These are phyloP conservation scores for Tylopilus subfusipes DNA, from an alignment of 768 basidiomycete species.

Conservation along the genomic window DNA sequence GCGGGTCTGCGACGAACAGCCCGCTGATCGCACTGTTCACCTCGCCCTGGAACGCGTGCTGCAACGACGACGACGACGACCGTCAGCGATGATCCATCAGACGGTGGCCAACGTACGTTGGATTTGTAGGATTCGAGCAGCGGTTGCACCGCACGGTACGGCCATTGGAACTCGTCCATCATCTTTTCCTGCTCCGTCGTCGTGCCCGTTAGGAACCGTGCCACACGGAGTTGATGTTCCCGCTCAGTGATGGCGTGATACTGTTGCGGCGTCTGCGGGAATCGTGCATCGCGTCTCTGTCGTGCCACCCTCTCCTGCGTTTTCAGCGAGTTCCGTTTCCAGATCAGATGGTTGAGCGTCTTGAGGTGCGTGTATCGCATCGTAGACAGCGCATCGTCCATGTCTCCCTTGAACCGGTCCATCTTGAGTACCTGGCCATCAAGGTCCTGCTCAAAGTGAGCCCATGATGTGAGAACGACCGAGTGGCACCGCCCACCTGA, in stretches of 20 bases:
- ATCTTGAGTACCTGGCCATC: slow-evolving; percentile 15
- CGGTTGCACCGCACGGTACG: slow-evolving; percentile 44
- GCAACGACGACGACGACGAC: too few relatives aligned
- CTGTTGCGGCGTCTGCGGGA: slow-evolving; percentile 29
- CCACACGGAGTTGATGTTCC: slow-evolving; percentile 48
- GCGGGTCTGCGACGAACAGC: slow-evolving; percentile 20
- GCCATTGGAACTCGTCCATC: slow-evolving; percentile 50
- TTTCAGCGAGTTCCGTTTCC: slow-evolving; percentile 9
- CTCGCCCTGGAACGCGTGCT: slow-evolving; percentile 24
- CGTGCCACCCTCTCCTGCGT: slow-evolving; percentile 21
- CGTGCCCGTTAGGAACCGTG: slow-evolving; percentile 40
- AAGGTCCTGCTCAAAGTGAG: slow-evolving; percentile 13
- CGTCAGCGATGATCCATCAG: background rate
- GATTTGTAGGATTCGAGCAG: slow-evolving; percentile 38
- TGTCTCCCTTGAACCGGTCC: slow-evolving; percentile 21
- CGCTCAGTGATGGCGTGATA: slow-evolving; percentile 33
- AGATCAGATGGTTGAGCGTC: slow-evolving; percentile 18
- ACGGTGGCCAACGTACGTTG: slow-evolving; percentile 35
- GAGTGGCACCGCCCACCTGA: slow-evolving; percentile 8
- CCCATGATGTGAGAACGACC: background rate
- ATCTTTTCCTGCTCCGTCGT: slow-evolving; percentile 41
- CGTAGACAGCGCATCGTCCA: slow-evolving; percentile 28
- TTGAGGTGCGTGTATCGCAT: slow-evolving; percentile 32
- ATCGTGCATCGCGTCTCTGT: slow-evolving; percentile 31
- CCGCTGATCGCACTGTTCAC: slow-evolving; percentile 17